phyloP scores from a whole-genome alignment of 2,329 filamentous ascomycete genomes.

The Fusarium sp. region DNA sequence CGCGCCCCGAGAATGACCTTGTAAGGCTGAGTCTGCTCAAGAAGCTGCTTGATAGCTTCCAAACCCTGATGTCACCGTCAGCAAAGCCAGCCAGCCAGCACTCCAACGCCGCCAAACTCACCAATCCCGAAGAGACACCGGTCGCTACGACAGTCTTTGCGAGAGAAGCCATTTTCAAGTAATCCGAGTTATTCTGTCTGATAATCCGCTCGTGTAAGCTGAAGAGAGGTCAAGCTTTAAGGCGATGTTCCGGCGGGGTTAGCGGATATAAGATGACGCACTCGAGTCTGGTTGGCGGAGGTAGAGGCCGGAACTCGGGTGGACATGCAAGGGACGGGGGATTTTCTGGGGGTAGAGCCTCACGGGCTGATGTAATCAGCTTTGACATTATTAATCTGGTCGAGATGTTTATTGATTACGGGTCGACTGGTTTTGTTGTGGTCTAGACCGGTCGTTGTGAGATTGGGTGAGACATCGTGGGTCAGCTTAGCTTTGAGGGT shows the following conservation, averaged over 20 bases:
- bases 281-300: constrained; percentile 9
- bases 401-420: not conserved
- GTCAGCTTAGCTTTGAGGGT: not conserved
- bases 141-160: constrained; percentile 64
- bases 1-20: constrained; percentile 62
- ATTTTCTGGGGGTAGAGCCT: not conserved
- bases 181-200: not conserved
- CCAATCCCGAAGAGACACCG: constrained; percentile 62
- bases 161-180: constrained; percentile 50
- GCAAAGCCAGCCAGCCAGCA: not conserved
- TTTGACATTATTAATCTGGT: constrained; percentile 16
- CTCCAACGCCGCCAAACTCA: constrained; percentile 42
- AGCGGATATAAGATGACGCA: constrained; percentile 36
- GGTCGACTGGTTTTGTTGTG: not conserved
- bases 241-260: constrained; percentile 33
- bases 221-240: not conserved
- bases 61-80: constrained; percentile 55
- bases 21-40: constrained; percentile 58
- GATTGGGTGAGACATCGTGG: not conserved
- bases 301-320: constrained; percentile 11
- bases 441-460: not conserved
- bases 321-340: not conserved
- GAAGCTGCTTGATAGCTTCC: constrained; percentile 64
- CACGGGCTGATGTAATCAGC: constrained; percentile 7
- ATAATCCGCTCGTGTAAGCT: not conserved